Evolutionary conservation across 1,284 basidiomycete genomes (phyloP), one percentile per base, ranked within the genome.

Genomic region (Sanghuangporus sanghuang): DNA sequence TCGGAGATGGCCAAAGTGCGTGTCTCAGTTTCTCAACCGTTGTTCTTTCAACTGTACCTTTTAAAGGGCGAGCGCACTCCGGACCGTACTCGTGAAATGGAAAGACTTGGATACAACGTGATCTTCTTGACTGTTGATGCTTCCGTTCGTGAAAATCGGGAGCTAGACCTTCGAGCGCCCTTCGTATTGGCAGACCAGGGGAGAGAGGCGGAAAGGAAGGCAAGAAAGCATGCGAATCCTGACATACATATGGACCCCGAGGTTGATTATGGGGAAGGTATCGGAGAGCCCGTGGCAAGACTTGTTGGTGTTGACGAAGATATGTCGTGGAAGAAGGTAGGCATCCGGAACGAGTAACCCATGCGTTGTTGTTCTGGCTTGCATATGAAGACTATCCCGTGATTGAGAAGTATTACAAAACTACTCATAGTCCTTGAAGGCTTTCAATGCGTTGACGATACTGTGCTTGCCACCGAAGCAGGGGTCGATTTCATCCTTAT

Each of bases 41-140:
- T 95, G 36, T 93, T 94, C 76, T 95, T 93, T 78, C 89, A 90
- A 72, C 78, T 97, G 39, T 97, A 97, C 76, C 93, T 96, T 72
- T 87, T 95, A 75, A 78, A 79, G 55, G 83, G 93, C 70, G 83
- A 93, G 57, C 72, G 76, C 4, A 92, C 93, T 1, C 85, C 86
- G 69, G 81, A 85, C 66, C 86, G 92, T 42, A 81, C 97, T 39
- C 80, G 79, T 50, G 86, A 92, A 65, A 82, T 94, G 23, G 87
- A 92, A 68, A 71, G 73, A 18, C 75, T 90, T 8, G 91, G 91
- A 0, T 93, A 90, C 74, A 92, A 87, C 59, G 93, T 92, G 0
- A 91, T 98, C 62, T 93, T 94, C 74, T 77, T 97, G 52, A 97
- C 95, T 0, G 95, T 96, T 3, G 95, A 97, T 76, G 93, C 94